phyloP scores from a whole-genome alignment of 78 protist species.

The Emiliania huxleyi region DNA sequence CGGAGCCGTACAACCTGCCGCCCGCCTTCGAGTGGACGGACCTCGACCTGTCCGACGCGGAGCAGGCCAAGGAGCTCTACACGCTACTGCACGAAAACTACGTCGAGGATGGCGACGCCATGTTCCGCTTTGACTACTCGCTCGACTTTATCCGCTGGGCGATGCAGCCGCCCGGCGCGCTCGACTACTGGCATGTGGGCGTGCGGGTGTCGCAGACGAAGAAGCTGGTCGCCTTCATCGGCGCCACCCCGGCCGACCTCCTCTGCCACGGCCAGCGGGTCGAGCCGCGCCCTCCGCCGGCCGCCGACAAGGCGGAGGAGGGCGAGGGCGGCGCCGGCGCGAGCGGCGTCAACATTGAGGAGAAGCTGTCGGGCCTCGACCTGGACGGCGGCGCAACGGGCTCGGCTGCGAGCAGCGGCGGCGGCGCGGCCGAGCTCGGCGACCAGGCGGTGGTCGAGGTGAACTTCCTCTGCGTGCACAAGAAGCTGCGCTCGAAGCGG shows the following conservation, averaged over 20 bases:
- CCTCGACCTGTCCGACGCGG: slow-evolving; percentile 59
- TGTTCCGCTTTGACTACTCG: slow-evolving; percentile 98
- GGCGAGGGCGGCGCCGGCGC: not conserved
- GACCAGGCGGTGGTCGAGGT: not conserved
- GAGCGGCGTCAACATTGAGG: no score
- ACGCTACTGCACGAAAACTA: slow-evolving; percentile 25
- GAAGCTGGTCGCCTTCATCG: slow-evolving; percentile 90
- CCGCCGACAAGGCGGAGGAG: no score
- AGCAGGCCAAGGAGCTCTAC: slow-evolving; percentile 28
- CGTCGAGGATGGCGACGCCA: slow-evolving; percentile 70
- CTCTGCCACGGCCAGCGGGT: slow-evolving; percentile 32
- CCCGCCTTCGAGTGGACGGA: slow-evolving; percentile 80
- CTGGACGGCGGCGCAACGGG: no score
- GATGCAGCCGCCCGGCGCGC: slow-evolving; percentile 87
- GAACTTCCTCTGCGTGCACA: slow-evolving; percentile 98
- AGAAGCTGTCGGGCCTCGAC: no score
- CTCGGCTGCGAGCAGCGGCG: not conserved
- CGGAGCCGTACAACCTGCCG: slow-evolving; percentile 87
- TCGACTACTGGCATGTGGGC: slow-evolving; percentile 86
- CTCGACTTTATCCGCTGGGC: slow-evolving; percentile 93
- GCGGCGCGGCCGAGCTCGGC: not conserved
- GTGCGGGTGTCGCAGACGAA: slow-evolving; percentile 67
- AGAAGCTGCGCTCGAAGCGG: slow-evolving; percentile 85
- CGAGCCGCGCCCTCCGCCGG: not conserved
- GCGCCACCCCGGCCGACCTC: slow-evolving; percentile 88